Evolutionary conservation across 371 early-diverging fungal species (phyloP).

Genomic region (Amoeboradix gromovi): DNA sequence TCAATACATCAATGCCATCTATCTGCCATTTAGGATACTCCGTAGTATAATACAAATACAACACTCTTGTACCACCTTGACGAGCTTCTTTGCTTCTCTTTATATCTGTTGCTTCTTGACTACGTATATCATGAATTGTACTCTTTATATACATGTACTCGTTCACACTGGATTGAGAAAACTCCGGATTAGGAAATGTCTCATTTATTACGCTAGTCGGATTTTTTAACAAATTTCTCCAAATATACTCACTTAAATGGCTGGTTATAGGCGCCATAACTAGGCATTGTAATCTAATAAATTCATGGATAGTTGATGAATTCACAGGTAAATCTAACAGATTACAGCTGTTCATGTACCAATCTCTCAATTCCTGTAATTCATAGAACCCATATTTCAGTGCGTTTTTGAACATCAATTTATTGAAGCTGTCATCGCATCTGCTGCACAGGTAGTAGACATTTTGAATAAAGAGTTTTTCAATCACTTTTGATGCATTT

Average conservation of each 20-base stretch:
- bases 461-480: constrained; percentile 7
- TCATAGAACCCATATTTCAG: constrained; percentile 82
- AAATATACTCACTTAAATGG: constrained; percentile 75
- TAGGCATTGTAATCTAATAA: constrained; percentile 49
- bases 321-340: constrained; percentile 21
- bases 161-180: not conserved
- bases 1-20: constrained; percentile 31
- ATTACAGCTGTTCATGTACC: constrained; percentile 55
- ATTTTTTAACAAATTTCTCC: constrained; percentile 43
- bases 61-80: constrained; percentile 30
- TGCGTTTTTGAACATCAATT: constrained; percentile 71
- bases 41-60: constrained; percentile 41
- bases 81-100: constrained; percentile 22
- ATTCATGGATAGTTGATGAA: constrained; percentile 39
- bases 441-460: constrained; percentile 9
- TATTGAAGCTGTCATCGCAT: constrained; percentile 42
- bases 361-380: constrained; percentile 57
- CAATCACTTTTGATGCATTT: constrained; percentile 7
- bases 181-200: not conserved
- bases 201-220: constrained; percentile 4
- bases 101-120: constrained; percentile 48
- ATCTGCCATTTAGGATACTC: constrained; percentile 84
- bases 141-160: not conserved
- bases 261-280: constrained; percentile 59
- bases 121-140: not conserved